These are phyloP conservation scores for Heracleum sosnowskyi DNA, from an alignment of 129 eudicot genomes.

Conservation along the genomic window DNA sequence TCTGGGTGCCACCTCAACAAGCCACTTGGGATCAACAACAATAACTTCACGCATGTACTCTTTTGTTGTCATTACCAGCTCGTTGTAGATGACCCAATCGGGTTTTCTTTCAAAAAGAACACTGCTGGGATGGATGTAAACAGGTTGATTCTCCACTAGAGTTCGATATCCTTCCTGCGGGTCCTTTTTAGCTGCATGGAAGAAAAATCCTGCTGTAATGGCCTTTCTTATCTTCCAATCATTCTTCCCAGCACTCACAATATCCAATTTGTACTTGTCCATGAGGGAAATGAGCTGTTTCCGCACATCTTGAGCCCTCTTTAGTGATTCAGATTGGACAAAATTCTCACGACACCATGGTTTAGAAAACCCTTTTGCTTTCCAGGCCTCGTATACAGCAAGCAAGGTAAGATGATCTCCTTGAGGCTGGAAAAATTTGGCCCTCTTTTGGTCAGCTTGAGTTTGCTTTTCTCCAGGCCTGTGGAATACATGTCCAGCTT, in stretches of 20 bases:
- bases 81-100: conserved; percentile 18
- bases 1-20: conserved; percentile 50
- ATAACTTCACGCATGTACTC: conserved; percentile 75
- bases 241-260: conserved; percentile 61
- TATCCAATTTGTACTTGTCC: conserved; percentile 50
- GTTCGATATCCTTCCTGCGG: conserved; percentile 78
- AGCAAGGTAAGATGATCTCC: too few relatives aligned
- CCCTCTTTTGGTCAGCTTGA: too few relatives aligned
- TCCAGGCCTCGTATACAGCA: too few relatives aligned
- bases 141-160: conserved; percentile 71
- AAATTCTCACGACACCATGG: too few relatives aligned
- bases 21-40: conserved; percentile 76
- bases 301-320: too few relatives aligned
- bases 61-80: conserved; percentile 69
- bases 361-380: too few relatives aligned
- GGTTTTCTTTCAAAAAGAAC: background rate
- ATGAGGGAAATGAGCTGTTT: too few relatives aligned
- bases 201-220: conserved; percentile 65
- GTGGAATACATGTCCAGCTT: too few relatives aligned
- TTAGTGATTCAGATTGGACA: too few relatives aligned
- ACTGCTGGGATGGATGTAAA: conserved; percentile 62
- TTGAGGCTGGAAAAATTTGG: too few relatives aligned
- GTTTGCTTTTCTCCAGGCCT: too few relatives aligned
- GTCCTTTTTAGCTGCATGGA: conserved; percentile 71
- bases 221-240: conserved; percentile 60